These are phyloP conservation scores for Boletus patriciae DNA, from an alignment of 768 basidiomycete genomes.

Conservation along the genomic window DNA sequence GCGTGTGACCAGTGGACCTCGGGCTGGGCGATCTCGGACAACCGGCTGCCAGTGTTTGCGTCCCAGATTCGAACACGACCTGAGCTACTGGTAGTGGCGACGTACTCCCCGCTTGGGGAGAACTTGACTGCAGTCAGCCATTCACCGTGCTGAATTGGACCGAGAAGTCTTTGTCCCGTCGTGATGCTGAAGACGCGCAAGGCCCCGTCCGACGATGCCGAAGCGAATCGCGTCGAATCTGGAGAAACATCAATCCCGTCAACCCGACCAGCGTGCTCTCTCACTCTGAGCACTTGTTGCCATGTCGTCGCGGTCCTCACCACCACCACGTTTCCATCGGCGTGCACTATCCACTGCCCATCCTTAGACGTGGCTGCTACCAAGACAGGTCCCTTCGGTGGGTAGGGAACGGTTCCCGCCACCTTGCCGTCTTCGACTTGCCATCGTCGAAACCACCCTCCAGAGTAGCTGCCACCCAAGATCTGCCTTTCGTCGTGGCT, in stretches of 20 bases:
- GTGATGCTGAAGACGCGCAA: neutral
- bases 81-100: neutral
- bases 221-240: neutral
- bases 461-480: neutral
- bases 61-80: neutral
- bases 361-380: neutral
- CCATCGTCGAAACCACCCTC: neutral
- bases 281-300: neutral
- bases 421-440: neutral
- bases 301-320: neutral
- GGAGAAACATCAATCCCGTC: neutral
- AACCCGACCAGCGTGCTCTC: neutral
- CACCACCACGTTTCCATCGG: neutral
- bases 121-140: neutral
- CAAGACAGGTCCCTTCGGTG: neutral
- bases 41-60: neutral
- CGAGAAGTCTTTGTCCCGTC: neutral
- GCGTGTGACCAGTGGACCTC: neutral
- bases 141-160: neutral
- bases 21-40: neutral
- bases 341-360: neutral
- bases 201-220: neutral
- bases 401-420: neutral
- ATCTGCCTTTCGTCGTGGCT: neutral
- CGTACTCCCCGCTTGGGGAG: neutral